Evolutionary conservation across 140 eudicot species (phyloP), one percentile per base, ranked within the genome.

Genomic region (Bidens hawaiensis): DNA sequence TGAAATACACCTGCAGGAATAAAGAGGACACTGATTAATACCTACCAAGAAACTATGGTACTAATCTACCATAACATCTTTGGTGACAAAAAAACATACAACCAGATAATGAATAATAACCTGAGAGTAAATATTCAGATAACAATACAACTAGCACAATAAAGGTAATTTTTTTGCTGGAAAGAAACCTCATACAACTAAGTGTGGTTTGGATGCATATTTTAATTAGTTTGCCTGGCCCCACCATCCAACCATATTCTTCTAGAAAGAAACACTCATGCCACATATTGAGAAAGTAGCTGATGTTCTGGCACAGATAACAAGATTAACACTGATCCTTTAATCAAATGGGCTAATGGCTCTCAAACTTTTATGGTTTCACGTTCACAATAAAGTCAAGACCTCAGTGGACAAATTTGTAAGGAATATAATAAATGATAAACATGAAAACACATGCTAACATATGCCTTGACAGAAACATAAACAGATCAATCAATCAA

Each of bases 1-100:
- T 28, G 89, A 62, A 66, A 91, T 79, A 78, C 95, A 87, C 83
- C 98, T 91, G 89, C 81, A 77, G 58, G 49, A 50, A 67, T 47
- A 16, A 68, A 52, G 25, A 68, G 62, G 58, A 0, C 28, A 45
- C 24, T 61, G 57, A 57, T 73, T 27, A 64, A 62, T 42, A 65
- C 36, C 65, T 31, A 22, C 51, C 45, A 51, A 58, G n/a, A 34
- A 21, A 21, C 53, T n/a, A 46, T 58, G 30, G 75, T 22, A 27
- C 27, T 45, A 22, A 59, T 55, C 58, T 46, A 30, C 31, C 24
- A 24, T 43, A 36, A 60, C 61, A 12, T 47, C 40, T 33, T 53
- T 54, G 33, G 55, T 5, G 30, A 36, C 22, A 46, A 25, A 66
- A 7, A 31, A 54, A 31, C 62, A 67, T 10, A n/a, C 13, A 34